A percentile compares a stretch with the other conserved stretches of the same genome.
phyloP scores from a whole-genome alignment of 768 basidiomycete species.

The Tulasnella sp. region DNA sequence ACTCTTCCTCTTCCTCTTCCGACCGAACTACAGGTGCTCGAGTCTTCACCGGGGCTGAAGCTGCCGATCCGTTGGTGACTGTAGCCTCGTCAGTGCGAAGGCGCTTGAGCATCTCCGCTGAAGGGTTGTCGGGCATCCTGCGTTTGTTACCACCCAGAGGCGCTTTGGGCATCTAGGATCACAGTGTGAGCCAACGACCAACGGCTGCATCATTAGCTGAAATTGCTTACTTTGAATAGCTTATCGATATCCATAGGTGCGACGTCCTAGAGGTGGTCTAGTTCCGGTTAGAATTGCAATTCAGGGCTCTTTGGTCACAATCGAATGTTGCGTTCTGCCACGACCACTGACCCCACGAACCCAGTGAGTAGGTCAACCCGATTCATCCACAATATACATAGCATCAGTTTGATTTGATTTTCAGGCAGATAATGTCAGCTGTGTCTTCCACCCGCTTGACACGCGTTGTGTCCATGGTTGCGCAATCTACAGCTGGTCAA shows the following conservation, averaged over 20 bases:
- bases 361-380: too few species aligned
- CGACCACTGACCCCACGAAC: neutral
- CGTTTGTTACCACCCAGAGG: slow-evolving; percentile 56
- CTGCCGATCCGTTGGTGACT: neutral
- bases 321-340: neutral
- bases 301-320: neutral
- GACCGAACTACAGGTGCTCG: slow-evolving; percentile 41
- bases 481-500: slow-evolving; percentile 21
- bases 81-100: slow-evolving; percentile 45
- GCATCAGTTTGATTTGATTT: too few species aligned
- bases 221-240: slow-evolving; percentile 22
- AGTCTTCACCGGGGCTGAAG: slow-evolving; percentile 22
- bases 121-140: slow-evolving; percentile 64
- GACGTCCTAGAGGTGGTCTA: too few species aligned
- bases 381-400: too few species aligned
- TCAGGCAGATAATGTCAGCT: neutral
- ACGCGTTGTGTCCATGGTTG: neutral
- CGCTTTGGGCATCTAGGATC: slow-evolving; percentile 53
- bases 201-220: neutral
- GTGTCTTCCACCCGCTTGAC: neutral
- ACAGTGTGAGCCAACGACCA: neutral
- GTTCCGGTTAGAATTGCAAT: slow-evolving; percentile 9
- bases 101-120: slow-evolving; percentile 74
- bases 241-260: slow-evolving; percentile 25
- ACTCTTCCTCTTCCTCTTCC: slow-evolving; percentile 39